Evolutionary conservation across 75 land plant species (phyloP).

Genomic region (Gnetum montanum): DNA sequence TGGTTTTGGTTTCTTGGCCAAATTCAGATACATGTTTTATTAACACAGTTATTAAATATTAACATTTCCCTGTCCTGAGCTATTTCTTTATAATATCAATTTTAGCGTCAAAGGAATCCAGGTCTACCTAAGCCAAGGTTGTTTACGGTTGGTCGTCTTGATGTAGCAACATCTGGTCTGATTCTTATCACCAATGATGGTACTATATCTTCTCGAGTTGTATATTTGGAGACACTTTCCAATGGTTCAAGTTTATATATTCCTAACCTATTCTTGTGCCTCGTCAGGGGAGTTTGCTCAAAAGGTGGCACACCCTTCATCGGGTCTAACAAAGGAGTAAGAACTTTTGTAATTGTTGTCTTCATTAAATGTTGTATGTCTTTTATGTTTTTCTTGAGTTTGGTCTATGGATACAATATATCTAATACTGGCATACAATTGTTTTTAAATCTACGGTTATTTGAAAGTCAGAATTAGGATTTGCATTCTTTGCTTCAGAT

Average conservation of each 20-base stretch:
- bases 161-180: constrained; percentile 98
- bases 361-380: too few relatives aligned
- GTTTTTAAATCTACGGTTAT: too few relatives aligned
- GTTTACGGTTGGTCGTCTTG: constrained; percentile 96
- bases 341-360: constrained; percentile 13
- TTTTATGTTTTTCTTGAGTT: too few relatives aligned
- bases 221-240: too few relatives aligned
- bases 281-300: constrained; percentile 97
- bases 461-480: too few relatives aligned
- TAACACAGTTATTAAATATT: too few relatives aligned
- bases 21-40: not conserved
- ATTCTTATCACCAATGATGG: constrained; percentile 97
- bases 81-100: not conserved
- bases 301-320: constrained; percentile 83
- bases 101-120: constrained; percentile 61
- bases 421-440: too few relatives aligned
- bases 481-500: too few relatives aligned
- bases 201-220: constrained; percentile 8
- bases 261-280: too few relatives aligned
- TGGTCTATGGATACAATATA: too few relatives aligned
- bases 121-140: constrained; percentile 76
- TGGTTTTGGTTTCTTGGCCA: constrained; percentile 2
- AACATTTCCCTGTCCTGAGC: not conserved
- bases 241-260: too few relatives aligned
- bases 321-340: constrained; percentile 87